Conservation (phyloP, 192 early-diverging fungal genomes). For the Jimgerdemannia lactiflua region DNA sequence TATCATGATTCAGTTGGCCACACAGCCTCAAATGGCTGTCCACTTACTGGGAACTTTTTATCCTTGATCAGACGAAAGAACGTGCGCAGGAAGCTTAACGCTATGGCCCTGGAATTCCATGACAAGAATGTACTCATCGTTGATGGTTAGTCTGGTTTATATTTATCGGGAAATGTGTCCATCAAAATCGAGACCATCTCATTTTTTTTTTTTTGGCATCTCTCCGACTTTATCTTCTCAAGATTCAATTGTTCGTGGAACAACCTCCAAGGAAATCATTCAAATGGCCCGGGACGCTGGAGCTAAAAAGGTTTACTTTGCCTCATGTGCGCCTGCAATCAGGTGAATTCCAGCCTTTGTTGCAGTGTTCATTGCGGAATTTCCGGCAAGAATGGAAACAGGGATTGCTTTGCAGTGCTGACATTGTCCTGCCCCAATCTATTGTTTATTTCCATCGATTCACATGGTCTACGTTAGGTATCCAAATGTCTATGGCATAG, state of each 20-base stretch:
- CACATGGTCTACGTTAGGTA: slow-evolving; percentile 28
- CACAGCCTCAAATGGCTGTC: too few relatives aligned
- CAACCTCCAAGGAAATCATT: slow-evolving; percentile 98
- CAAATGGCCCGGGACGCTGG: slow-evolving; percentile 99
- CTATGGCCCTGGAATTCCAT: slow-evolving; percentile 96
- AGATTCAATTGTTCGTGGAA: slow-evolving; percentile 99
- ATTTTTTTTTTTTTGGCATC: slow-evolving; percentile 1
- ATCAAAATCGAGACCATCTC: slow-evolving; percentile 4
- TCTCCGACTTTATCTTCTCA: slow-evolving; percentile 1
- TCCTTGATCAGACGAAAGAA: slow-evolving; percentile 59
- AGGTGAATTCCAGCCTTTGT: slow-evolving; percentile 28
- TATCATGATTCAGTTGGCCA: neutral
- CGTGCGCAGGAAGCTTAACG: slow-evolving; percentile 96
- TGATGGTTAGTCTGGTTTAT: slow-evolving; percentile 61
- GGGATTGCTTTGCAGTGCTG: too few relatives aligned
- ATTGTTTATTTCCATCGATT: too few relatives aligned
- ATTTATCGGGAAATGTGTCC: slow-evolving; percentile 4
- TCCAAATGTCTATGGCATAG: slow-evolving; percentile 99
- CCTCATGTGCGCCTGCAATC: slow-evolving; percentile 95
- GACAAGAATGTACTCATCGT: slow-evolving; percentile 97
- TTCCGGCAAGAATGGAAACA: too few relatives aligned
- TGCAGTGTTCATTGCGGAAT: too few relatives aligned
- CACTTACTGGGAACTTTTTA: slow-evolving; percentile 2
- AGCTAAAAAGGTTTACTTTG: slow-evolving; percentile 98
- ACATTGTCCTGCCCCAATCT: too few relatives aligned